Conservation (phyloP, 208 protist species). For the Acanthamoeba castellanii region DNA sequence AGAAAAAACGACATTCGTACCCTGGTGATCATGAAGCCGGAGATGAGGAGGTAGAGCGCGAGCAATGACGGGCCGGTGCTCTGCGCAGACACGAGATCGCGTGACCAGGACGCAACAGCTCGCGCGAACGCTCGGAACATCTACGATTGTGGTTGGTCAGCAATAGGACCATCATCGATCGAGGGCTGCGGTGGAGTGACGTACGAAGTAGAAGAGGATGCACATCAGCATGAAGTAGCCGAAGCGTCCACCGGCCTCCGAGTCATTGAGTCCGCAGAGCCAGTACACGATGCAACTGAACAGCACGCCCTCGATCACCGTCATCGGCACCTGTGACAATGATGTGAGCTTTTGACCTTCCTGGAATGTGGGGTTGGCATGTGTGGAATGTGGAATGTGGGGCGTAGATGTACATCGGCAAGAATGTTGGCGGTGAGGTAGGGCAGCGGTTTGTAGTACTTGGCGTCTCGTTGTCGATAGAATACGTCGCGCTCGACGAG, state of each 20-base stretch:
- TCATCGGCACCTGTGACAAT: not conserved
- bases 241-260: constrained; percentile 35
- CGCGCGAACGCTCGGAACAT: constrained; percentile 40
- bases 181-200: not conserved
- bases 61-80: constrained; percentile 21
- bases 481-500: constrained; percentile 60
- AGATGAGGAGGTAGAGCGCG: constrained; percentile 11
- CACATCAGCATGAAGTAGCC: constrained; percentile 61
- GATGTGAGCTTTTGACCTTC: not conserved
- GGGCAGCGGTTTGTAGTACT: constrained; percentile 66
- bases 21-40: constrained; percentile 21
- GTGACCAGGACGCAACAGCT: constrained; percentile 22
- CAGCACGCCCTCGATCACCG: constrained; percentile 32
- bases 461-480: constrained; percentile 66
- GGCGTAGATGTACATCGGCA: constrained; percentile 31
- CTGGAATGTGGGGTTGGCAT: not conserved
- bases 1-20: not conserved
- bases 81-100: not conserved
- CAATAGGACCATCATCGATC: not conserved
- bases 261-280: constrained; percentile 57
- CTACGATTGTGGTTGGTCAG: not conserved
- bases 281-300: constrained; percentile 59
- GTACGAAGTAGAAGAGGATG: constrained; percentile 57
- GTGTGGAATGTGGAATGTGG: not conserved
- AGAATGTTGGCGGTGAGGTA: constrained; percentile 75